A percentile compares a stretch with the other conserved stretches of the same genome.
phyloP scores from a whole-genome alignment of 495 filamentous ascomycete genomes.

The Tuber melanosporum region DNA sequence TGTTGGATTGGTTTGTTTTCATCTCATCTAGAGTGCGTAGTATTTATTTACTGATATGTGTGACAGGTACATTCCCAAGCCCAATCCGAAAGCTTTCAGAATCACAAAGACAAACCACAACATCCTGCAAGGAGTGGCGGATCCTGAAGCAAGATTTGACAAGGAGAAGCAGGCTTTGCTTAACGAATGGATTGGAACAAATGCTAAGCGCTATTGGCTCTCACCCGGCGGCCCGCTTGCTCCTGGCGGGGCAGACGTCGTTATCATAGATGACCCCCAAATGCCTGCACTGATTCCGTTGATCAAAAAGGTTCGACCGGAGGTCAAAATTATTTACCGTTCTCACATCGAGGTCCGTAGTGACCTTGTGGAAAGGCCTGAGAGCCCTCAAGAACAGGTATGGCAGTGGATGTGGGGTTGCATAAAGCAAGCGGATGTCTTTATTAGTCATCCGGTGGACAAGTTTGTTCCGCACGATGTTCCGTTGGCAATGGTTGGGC shows the following conservation, averaged over 20 bases:
- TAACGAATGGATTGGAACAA: conserved; percentile 68
- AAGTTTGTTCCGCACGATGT: conserved; percentile 68
- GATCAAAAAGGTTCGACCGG: conserved; percentile 62
- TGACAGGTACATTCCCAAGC: conserved; percentile 68
- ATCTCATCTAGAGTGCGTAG: conserved; percentile 9
- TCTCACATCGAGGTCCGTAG: conserved; percentile 80
- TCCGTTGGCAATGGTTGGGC: conserved; percentile 60
- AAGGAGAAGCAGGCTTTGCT: conserved; percentile 52
- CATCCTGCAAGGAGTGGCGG: conserved; percentile 76
- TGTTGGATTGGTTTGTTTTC: conserved; percentile 66
- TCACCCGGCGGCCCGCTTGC: conserved; percentile 60
- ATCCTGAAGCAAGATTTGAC: conserved; percentile 57
- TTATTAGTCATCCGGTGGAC: conserved; percentile 77
- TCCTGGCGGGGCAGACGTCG: conserved; percentile 73
- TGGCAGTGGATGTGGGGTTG: conserved; percentile 73
- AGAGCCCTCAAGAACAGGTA: conserved; percentile 62
- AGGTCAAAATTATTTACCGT: conserved; percentile 72
- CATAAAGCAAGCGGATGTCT: conserved; percentile 67
- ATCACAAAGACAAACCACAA: conserved; percentile 91
- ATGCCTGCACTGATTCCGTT: conserved; percentile 77
- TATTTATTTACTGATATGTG: conserved; percentile 10
- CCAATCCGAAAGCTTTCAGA: conserved; percentile 74
- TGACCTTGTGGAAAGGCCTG: conserved; percentile 59
- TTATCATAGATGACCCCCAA: conserved; percentile 79
- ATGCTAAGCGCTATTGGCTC: conserved; percentile 73